Conservation (phyloP, 371 early-diverging fungal species). For the Circinella minor region DNA sequence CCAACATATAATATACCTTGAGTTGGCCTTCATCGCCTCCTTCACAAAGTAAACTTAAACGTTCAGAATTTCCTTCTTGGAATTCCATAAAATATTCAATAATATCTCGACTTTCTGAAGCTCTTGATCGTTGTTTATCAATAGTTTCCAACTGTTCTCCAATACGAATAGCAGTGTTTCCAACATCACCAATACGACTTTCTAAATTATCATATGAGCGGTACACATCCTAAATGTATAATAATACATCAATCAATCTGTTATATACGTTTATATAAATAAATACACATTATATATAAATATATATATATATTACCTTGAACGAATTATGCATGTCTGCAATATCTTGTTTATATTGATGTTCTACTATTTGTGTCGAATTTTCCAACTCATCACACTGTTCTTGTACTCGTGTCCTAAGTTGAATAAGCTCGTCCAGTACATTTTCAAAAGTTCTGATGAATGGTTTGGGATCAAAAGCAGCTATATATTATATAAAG, state of each 20-base stretch:
- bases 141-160: constrained; percentile 96
- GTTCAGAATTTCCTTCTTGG: constrained; percentile 71
- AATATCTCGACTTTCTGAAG: constrained; percentile 88
- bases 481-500: constrained; percentile 15
- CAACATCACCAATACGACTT: constrained; percentile 86
- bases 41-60: constrained; percentile 76
- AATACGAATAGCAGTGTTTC: constrained; percentile 94
- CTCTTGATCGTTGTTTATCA: constrained; percentile 87
- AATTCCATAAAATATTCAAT: constrained; percentile 92
- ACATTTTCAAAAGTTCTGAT: constrained; percentile 89
- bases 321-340: constrained; percentile 72
- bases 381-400: constrained; percentile 86
- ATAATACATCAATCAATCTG: no score
- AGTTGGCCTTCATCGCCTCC: constrained; percentile 86
- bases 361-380: constrained; percentile 73
- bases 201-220: constrained; percentile 85
- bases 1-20: constrained; percentile 55
- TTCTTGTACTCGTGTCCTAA: constrained; percentile 76
- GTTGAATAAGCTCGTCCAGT: constrained; percentile 76
- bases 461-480: constrained; percentile 82
- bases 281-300: background rate
- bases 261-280: no score
- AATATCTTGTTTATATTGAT: constrained; percentile 75
- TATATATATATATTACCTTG: constrained; percentile 74
- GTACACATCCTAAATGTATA: constrained; percentile 69